These are phyloP conservation scores for Trichoderma endophyticum DNA, from an alignment of 2,329 filamentous ascomycete species.

Conservation along the genomic window DNA sequence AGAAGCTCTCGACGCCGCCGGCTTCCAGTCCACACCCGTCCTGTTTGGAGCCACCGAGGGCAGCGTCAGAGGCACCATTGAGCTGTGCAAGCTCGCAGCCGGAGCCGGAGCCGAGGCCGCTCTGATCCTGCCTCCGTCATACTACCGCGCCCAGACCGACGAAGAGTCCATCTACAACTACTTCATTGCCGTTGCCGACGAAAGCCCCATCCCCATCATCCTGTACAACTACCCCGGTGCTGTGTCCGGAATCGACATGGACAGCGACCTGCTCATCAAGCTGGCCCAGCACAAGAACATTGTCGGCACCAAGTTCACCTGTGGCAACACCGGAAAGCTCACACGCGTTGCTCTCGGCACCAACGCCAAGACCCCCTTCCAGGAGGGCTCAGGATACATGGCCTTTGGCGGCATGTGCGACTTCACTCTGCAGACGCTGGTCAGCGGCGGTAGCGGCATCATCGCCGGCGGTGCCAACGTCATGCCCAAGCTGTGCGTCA, in stretches of 20 bases:
- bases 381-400: slow-evolving; percentile 67
- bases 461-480: slow-evolving; percentile 85
- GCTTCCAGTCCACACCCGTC: slow-evolving; percentile 72
- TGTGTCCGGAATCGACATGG: slow-evolving; percentile 83
- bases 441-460: slow-evolving; percentile 76
- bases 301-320: slow-evolving; percentile 87
- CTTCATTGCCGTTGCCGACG: slow-evolving; percentile 72
- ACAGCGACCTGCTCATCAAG: slow-evolving; percentile 79
- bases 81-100: slow-evolving; percentile 64
- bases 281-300: slow-evolving; percentile 80
- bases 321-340: slow-evolving; percentile 84
- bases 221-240: slow-evolving; percentile 91
- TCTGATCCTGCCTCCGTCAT: slow-evolving; percentile 75
- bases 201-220: slow-evolving; percentile 71
- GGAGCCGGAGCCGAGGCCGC: slow-evolving; percentile 75
- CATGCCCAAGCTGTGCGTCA: slow-evolving; percentile 76
- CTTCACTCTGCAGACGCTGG: slow-evolving; percentile 78
- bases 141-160: slow-evolving; percentile 75
- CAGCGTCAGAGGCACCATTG: slow-evolving; percentile 76
- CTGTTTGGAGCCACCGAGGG: slow-evolving; percentile 80
- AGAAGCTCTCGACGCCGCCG: slow-evolving; percentile 76
- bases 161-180: slow-evolving; percentile 71
- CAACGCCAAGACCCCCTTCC: slow-evolving; percentile 63
- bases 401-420: slow-evolving; percentile 86
- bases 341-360: slow-evolving; percentile 74